Evolutionary conservation across 2,329 filamentous ascomycete genomes (phyloP), one percentile per base, ranked within the genome.

Genomic region (Colletotrichum gloeosporioides): DNA sequence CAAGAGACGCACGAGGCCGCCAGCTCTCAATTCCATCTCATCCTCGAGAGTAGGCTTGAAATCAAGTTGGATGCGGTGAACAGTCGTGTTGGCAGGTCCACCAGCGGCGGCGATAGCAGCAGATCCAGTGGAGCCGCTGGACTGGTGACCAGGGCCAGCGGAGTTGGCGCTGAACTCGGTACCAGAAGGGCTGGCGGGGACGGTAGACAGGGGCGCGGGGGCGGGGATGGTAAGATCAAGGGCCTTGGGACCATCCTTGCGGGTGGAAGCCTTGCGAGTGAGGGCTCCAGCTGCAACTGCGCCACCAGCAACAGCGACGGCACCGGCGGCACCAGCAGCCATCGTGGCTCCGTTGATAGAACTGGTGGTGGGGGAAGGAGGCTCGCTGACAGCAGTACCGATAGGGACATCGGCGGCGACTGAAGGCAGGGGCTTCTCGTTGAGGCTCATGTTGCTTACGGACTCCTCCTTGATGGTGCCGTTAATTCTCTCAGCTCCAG

Each of bases 1-100:
- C 69, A 99, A 89, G 78, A 99, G 88, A 78, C 96, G 92, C 67
- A 99, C 95, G 65, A 99, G 89, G 78, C 98, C 93, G 69, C 97
- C 97, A 74, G 93, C 92, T 78, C 89, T 91, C 61, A 99, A 90
- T 78, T 92, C 94, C 82, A 99, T 89, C 86, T 99, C 97, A 82
- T 99, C 97, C 8, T 95, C 94, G 90, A 99, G 93, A 5, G 95
- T 96, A 31, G 97, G 96, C 84, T 92, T 94, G 85, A 99, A 99
- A 84, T 98, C 96, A 79, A 99, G 92, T 84, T 98, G 95, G 39
- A 99, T 95, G 78, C 97, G 95, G 85, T 99, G 94, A 71, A 99
- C 96, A 79, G 95, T 85, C 73, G 91, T 88, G 77, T 88, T 86
- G 49, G 87, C 82, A 27, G 92, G 91, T 22, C 91, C 92, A 72